Conservation (phyloP, 345 rosid genomes). For the Cochlearia excelsa region DNA sequence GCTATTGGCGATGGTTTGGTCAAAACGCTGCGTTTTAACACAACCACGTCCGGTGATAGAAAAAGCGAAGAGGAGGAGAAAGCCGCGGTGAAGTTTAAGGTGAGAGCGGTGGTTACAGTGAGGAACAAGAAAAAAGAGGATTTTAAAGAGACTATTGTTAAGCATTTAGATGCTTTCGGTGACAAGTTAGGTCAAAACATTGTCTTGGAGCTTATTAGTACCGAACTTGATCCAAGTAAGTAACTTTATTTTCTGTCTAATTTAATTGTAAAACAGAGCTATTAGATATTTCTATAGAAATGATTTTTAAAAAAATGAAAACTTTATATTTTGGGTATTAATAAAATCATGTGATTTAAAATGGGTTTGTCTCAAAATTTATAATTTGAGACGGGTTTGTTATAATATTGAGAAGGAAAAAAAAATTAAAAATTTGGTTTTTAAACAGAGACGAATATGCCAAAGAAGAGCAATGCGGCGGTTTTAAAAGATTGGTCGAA, state of each 20-base stretch:
- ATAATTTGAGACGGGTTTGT: background rate
- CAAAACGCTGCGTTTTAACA: constrained; percentile 36
- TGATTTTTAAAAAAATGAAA: too few species aligned
- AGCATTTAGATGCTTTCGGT: constrained; percentile 64
- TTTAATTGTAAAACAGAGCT: too few species aligned
- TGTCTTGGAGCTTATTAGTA: constrained; percentile 78
- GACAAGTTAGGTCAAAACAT: constrained; percentile 82
- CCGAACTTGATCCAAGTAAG: constrained; percentile 87
- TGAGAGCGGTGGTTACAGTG: constrained; percentile 70
- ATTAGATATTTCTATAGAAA: too few species aligned
- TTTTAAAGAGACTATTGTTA: constrained; percentile 64
- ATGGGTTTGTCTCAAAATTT: constrained; percentile 1
- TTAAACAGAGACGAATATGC: constrained; percentile 57
- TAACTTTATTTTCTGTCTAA: background rate
- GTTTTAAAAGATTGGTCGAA: constrained; percentile 79
- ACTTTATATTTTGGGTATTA: background rate
- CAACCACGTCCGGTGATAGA: constrained; percentile 6
- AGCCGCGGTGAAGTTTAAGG: constrained; percentile 55
- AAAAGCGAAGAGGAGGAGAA: constrained; percentile 36
- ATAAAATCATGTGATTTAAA: background rate
- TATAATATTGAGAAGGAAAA: too few species aligned
- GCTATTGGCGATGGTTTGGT: constrained; percentile 76
- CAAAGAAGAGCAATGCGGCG: constrained; percentile 77
- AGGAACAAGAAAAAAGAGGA: constrained; percentile 84
- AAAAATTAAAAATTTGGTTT: background rate